phyloP scores from a whole-genome alignment of 176 grass and related monocot species.

The Carex pumila region DNA sequence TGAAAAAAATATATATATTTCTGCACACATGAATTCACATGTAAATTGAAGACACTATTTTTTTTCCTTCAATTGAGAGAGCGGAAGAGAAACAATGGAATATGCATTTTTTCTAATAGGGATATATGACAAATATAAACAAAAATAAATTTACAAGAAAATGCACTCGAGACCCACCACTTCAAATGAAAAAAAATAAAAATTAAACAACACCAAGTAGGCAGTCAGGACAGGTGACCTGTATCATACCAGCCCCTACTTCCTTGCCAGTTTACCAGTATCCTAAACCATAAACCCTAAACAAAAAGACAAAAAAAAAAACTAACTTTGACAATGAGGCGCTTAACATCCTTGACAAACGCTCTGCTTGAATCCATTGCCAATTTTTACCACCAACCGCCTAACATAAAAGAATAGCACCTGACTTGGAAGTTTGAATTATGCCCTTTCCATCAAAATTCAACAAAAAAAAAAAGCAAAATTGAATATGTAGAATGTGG shows the following conservation, averaged over 20 bases:
- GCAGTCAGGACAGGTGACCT: not conserved
- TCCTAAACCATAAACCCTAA: no score
- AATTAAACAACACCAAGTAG: not conserved
- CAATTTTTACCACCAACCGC: not conserved
- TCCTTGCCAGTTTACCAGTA: not conserved
- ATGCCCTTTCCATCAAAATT: not conserved
- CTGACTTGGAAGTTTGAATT: no score
- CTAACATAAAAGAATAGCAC: not conserved
- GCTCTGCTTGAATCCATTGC: conserved; percentile 38
- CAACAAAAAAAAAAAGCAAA: not conserved
- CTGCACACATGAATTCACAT: not conserved
- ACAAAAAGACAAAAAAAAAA: not conserved
- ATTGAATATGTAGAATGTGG: not conserved
- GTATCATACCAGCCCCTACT: not conserved
- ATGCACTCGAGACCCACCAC: no score
- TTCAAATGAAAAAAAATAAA: not conserved
- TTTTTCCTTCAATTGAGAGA: no score
- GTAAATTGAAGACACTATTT: no score
- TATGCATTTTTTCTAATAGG: no score
- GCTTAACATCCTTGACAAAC: conserved; percentile 78
- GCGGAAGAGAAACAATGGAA: no score
- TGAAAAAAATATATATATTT: not conserved
- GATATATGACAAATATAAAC: no score
- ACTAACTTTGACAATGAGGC: conserved; percentile 80
- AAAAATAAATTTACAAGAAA: no score